Evolutionary conservation across 306 rosid genomes (phyloP).

Genomic region (Dalbergia cultrata): DNA sequence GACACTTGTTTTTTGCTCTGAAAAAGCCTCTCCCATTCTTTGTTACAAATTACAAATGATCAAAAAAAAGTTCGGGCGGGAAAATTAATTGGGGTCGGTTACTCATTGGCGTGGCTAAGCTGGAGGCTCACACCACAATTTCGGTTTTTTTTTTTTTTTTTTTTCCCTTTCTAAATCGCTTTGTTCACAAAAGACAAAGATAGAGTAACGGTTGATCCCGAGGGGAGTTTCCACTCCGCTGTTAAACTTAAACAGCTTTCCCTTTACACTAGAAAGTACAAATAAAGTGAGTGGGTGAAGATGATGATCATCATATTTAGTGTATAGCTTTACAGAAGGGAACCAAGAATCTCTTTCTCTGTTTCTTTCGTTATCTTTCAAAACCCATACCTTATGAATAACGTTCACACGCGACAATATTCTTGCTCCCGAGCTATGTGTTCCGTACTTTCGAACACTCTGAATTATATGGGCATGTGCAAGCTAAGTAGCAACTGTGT

Average conservation of each 20-base stretch:
- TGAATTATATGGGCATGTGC: conserved; percentile 8
- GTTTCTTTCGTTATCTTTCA: background rate
- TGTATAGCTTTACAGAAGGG: background rate
- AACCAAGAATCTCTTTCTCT: background rate
- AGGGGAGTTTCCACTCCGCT: conserved; percentile 43
- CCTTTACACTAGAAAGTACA: conserved; percentile 41
- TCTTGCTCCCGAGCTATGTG: conserved; percentile 4
- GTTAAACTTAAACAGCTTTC: conserved; percentile 33
- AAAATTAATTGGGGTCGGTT: background rate
- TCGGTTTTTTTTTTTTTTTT: background rate
- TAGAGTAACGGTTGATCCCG: conserved; percentile 56
- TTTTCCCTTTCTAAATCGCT: background rate
- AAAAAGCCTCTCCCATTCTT: background rate
- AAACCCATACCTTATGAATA: background rate
- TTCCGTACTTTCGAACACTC: background rate
- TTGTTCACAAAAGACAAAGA: conserved; percentile 42
- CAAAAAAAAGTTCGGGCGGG: conserved; percentile 1
- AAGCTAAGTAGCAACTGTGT: background rate
- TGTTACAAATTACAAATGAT: background rate
- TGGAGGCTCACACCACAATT: conserved; percentile 48
- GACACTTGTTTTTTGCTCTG: no score
- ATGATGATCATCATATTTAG: background rate
- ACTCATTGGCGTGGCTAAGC: background rate
- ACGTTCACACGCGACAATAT: conserved; percentile 33
- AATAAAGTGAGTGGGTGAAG: conserved; percentile 21